Evolutionary conservation across 139 green algal genomes (phyloP).

Genomic region (Asterochloris sp.): DNA sequence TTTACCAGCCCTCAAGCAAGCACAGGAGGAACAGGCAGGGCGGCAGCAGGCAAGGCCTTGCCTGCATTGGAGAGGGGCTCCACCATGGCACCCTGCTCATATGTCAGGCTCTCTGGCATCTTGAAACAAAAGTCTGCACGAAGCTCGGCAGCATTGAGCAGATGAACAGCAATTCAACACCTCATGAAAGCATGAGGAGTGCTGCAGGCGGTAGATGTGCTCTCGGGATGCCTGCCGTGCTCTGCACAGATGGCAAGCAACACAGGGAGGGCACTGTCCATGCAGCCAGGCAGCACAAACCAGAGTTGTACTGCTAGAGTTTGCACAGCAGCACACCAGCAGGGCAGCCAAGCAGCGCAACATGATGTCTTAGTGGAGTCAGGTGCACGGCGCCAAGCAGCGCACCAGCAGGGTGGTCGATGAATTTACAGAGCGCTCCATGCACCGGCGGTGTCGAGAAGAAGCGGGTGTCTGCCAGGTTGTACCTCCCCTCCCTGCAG

Average conservation of each 20-base stretch:
- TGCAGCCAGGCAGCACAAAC: too few species aligned
- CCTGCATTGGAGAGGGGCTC: constrained; percentile 48
- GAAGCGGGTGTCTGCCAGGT: constrained; percentile 41
- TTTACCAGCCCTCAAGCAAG: background rate
- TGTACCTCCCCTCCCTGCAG: constrained; percentile 41
- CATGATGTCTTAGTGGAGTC: too few species aligned
- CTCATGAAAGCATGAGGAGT: too few species aligned
- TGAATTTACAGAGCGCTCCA: constrained; percentile 24
- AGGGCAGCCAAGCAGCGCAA: too few species aligned
- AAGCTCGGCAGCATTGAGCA: constrained; percentile 32
- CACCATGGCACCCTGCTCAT: constrained; percentile 60
- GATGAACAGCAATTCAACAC: too few species aligned
- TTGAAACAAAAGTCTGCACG: constrained; percentile 54
- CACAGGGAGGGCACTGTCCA: too few species aligned
- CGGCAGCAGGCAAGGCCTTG: background rate
- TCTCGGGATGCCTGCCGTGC: too few species aligned
- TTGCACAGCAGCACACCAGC: too few species aligned
- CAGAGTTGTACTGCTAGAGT: too few species aligned
- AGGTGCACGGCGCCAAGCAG: too few species aligned
- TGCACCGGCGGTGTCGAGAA: constrained; percentile 43
- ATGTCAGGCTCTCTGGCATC: constrained; percentile 37
- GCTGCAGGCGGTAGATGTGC: too few species aligned
- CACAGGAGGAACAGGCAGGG: background rate
- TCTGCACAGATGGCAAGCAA: too few species aligned
- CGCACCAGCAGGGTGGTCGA: background rate